Percentiles rank a stretch among this genome's conserved stretches.
phyloP scores from a whole-genome alignment of 352 stramenopile species.

The Phytopythium boreale region DNA sequence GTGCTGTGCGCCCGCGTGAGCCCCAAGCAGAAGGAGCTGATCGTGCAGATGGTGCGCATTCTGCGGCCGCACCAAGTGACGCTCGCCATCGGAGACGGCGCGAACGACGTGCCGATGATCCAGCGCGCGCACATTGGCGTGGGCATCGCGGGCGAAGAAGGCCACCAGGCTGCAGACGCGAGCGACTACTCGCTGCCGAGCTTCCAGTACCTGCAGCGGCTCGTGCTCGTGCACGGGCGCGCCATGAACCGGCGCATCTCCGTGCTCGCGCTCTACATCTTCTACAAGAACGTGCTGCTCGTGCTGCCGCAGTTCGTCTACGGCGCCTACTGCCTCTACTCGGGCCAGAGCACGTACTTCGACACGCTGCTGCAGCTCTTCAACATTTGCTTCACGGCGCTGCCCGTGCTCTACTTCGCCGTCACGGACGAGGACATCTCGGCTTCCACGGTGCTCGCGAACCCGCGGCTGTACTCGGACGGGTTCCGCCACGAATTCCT shows the following conservation, averaged over 20 bases:
- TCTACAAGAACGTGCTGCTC: conserved; percentile 87
- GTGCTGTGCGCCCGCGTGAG: conserved; percentile 96
- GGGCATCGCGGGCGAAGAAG: conserved; percentile 61
- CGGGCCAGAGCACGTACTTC: conserved; percentile 76
- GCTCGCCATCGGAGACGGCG: conserved; percentile 86
- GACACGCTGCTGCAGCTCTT: conserved; percentile 74
- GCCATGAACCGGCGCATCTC: conserved; percentile 70
- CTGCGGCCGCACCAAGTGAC: conserved; percentile 54
- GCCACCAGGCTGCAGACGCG: conserved; percentile 84
- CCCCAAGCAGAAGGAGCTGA: conserved; percentile 96
- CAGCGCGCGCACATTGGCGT: conserved; percentile 70
- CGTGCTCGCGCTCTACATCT: conserved; percentile 78
- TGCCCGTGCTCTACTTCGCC: conserved; percentile 63
- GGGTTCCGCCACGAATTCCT: conserved; percentile 47
- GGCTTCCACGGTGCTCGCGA: conserved; percentile 29
- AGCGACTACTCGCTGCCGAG: conserved; percentile 89
- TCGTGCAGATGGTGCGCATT: conserved; percentile 91
- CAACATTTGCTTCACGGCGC: conserved; percentile 78
- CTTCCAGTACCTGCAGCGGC: conserved; percentile 81
- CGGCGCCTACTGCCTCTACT: conserved; percentile 68
- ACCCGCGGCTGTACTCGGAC: conserved; percentile 56
- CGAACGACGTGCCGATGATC: conserved; percentile 94
- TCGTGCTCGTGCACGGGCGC: conserved; percentile 86
- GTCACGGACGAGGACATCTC: conserved; percentile 62
- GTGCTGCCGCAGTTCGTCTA: conserved; percentile 81